Conservation (phyloP, 2,329 filamentous ascomycete species). For the Camillea tinctor region DNA sequence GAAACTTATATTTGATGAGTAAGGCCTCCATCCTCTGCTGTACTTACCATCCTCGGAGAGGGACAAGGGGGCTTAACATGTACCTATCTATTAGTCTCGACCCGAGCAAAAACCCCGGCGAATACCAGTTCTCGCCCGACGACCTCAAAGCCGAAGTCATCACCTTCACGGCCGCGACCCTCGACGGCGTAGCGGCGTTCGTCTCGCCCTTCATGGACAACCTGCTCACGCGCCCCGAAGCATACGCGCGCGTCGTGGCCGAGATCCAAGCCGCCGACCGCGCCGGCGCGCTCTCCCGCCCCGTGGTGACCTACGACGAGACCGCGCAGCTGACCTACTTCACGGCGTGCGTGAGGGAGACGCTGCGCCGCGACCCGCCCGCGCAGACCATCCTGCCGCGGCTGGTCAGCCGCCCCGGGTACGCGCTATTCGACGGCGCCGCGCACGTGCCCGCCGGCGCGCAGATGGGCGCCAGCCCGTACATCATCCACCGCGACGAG, state of each 20-base stretch:
- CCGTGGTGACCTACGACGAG: constrained; percentile 4
- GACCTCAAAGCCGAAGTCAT: neutral
- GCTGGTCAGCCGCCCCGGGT: constrained; percentile 2
- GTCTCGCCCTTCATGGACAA: neutral
- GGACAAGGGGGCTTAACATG: neutral
- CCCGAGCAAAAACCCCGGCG: neutral
- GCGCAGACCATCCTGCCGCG: constrained; percentile 8
- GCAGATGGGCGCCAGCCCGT: constrained; percentile 6
- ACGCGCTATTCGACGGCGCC: neutral
- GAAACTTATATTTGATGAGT: neutral
- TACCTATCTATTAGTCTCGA: neutral
- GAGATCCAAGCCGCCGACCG: constrained; percentile 4
- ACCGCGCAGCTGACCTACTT: neutral
- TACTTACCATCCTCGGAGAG: neutral
- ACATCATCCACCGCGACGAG: constrained; percentile 6
- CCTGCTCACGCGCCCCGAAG: neutral
- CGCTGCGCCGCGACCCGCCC: constrained; percentile 3
- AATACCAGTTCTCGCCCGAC: neutral
- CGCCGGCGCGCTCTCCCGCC: neutral
- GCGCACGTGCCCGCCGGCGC: neutral
- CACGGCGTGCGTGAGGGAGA: constrained; percentile 2
- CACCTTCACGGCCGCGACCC: neutral
- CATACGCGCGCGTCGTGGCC: constrained; percentile 1
- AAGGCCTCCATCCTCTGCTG: neutral
- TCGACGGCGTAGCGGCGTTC: neutral